These are phyloP conservation scores for Alternaria ethzedia DNA, from an alignment of 2,329 filamentous ascomycete genomes.

Conservation along the genomic window DNA sequence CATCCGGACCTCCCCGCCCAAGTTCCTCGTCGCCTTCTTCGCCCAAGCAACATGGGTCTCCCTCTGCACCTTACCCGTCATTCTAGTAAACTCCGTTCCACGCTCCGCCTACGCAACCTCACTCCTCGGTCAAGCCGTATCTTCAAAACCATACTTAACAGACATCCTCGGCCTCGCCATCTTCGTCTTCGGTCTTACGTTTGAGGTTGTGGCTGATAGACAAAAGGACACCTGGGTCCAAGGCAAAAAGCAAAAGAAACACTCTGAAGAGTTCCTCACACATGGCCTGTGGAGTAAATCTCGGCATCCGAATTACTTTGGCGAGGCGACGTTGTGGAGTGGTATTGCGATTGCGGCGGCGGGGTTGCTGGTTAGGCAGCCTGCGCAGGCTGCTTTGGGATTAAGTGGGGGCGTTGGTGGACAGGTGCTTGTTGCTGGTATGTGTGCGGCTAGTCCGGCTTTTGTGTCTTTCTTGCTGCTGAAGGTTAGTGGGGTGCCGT, in stretches of 20 bases:
- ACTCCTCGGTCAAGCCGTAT: conserved; percentile 55
- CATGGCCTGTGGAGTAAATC: conserved; percentile 66
- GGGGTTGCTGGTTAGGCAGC: conserved; percentile 61
- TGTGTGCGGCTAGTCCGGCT: conserved; percentile 66
- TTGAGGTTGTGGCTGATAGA: conserved; percentile 67
- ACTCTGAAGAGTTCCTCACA: conserved; percentile 71
- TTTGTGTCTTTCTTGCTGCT: conserved; percentile 69
- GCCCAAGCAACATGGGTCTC: conserved; percentile 73
- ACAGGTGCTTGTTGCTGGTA: conserved; percentile 53
- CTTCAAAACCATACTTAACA: conserved; percentile 50
- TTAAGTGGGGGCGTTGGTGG: conserved; percentile 53
- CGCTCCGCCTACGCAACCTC: conserved; percentile 55
- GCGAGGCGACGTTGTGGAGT: conserved; percentile 73
- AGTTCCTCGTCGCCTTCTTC: conserved; percentile 62
- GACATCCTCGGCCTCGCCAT: conserved; percentile 65
- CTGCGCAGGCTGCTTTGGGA: conserved; percentile 65
- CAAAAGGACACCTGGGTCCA: conserved; percentile 69
- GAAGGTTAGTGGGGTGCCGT: conserved; percentile 68
- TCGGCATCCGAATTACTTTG: conserved; percentile 74
- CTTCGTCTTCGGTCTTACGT: conserved; percentile 64
- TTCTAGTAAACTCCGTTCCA: conserved; percentile 68
- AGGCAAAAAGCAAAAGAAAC: conserved; percentile 68
- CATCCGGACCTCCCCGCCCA: conserved; percentile 59
- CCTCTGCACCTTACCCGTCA: conserved; percentile 69
- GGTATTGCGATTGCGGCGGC: conserved; percentile 67